Evolutionary conservation across 805 yeast species (phyloP).

Genomic region (Candida hispaniensis): DNA sequence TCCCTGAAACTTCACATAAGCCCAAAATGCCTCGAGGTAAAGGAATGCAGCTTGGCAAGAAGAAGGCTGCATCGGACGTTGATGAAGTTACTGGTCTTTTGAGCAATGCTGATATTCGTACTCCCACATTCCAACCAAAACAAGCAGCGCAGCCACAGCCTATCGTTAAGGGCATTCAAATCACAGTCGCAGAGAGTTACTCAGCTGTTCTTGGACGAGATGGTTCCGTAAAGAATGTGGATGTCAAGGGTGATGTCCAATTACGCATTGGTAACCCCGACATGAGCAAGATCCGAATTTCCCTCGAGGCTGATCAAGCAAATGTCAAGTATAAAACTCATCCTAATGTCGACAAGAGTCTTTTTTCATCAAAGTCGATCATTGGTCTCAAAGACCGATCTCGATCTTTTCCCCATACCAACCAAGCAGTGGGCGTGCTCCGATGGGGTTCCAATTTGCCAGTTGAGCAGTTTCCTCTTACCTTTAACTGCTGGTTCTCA

Average conservation of each 20-base stretch:
- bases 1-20: conserved; percentile 19
- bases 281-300: conserved; percentile 54
- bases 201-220: conserved; percentile 74
- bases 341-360: conserved; percentile 81
- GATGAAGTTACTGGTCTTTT: conserved; percentile 28
- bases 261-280: conserved; percentile 72
- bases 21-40: conserved; percentile 43
- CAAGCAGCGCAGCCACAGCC: conserved; percentile 6
- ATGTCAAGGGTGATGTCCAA: conserved; percentile 84
- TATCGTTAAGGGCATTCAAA: conserved; percentile 48
- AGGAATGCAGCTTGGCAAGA: conserved; percentile 71
- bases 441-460: conserved; percentile 79
- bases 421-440: conserved; percentile 79
- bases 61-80: conserved; percentile 26
- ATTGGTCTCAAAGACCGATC: conserved; percentile 67
- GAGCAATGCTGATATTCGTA: conserved; percentile 21
- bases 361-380: conserved; percentile 46
- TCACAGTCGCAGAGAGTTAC: conserved; percentile 66
- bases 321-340: conserved; percentile 79
- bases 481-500: conserved; percentile 76
- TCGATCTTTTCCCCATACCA: conserved; percentile 84
- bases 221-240: conserved; percentile 49
- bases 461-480: conserved; percentile 58
- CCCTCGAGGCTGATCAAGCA: conserved; percentile 41
- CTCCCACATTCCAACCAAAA: conserved; percentile 19